These are phyloP conservation scores for Sporobolomyces roseus DNA, from an alignment of 768 basidiomycete species.

Conservation along the genomic window DNA sequence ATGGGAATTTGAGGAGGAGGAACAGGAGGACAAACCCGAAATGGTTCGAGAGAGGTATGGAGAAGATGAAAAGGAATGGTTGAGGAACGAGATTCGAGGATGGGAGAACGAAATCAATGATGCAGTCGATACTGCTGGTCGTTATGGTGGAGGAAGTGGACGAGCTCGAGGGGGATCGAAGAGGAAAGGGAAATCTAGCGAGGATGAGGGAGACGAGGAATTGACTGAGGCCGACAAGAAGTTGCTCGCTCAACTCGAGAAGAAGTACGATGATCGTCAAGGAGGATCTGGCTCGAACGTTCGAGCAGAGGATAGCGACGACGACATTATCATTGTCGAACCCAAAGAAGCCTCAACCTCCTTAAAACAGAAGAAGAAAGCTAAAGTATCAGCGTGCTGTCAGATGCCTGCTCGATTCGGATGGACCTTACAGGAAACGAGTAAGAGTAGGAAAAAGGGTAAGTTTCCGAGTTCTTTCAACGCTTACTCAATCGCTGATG, in stretches of 20 bases:
- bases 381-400: background rate
- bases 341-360: background rate
- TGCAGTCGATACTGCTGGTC: no score
- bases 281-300: background rate
- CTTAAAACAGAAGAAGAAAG: slow-evolving; percentile 2
- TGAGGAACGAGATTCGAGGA: slow-evolving; percentile 10
- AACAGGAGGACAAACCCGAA: slow-evolving; percentile 11
- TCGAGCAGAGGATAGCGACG: no score
- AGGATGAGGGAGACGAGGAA: background rate
- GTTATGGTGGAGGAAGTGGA: no score
- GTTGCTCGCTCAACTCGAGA: background rate
- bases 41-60: background rate
- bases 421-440: no score
- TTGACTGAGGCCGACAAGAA: background rate
- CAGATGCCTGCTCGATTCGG: no score
- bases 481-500: no score
- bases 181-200: no score
- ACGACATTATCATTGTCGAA: slow-evolving; percentile 8
- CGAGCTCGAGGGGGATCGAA: no score
- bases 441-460: no score
- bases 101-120: slow-evolving; percentile 2
- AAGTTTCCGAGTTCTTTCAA: no score
- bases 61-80: background rate
- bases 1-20: slow-evolving; percentile 16
- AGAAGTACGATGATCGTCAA: background rate